A percentile compares a stretch with the other conserved stretches of the same genome.
Conservation (phyloP, 164 flowering plant species). For the Tetrastigma voinierianum region DNA sequence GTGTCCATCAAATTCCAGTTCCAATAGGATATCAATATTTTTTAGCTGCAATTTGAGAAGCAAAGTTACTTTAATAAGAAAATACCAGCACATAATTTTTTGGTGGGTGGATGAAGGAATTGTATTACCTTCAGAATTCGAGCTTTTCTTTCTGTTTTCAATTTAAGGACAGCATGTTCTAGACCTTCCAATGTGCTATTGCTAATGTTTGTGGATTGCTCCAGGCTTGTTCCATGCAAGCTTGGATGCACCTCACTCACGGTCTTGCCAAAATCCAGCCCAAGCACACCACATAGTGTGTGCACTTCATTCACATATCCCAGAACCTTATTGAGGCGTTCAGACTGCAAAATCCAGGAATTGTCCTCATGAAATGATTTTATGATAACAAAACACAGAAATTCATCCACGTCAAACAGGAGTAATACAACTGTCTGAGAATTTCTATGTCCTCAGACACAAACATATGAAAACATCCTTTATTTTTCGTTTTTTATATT, state of each 20-base stretch:
- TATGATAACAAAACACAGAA: neutral
- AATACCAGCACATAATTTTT: neutral
- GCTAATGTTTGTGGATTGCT: slow-evolving; percentile 72
- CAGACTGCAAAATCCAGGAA: slow-evolving; percentile 57
- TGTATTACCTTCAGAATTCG: slow-evolving; percentile 68
- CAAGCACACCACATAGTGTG: slow-evolving; percentile 72
- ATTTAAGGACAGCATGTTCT: slow-evolving; percentile 51
- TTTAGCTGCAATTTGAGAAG: slow-evolving; percentile 52
- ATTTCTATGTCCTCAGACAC: neutral
- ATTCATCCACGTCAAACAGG: neutral
- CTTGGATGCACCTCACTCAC: slow-evolving; percentile 92
- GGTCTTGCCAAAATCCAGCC: slow-evolving; percentile 76
- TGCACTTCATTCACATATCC: slow-evolving; percentile 86
- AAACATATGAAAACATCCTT: neutral
- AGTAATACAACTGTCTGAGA: neutral
- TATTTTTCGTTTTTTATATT: no score
- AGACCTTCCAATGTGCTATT: slow-evolving; percentile 71
- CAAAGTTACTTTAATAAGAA: neutral
- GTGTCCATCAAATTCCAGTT: slow-evolving; percentile 94
- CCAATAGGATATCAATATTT: slow-evolving; percentile 53
- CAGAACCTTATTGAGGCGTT: slow-evolving; percentile 74
- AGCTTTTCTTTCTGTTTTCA: slow-evolving; percentile 62
- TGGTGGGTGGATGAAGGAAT: neutral
- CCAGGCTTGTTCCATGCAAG: slow-evolving; percentile 47
- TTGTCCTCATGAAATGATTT: neutral